phyloP scores from a whole-genome alignment of 768 basidiomycete genomes.

The Russula vinacea region DNA sequence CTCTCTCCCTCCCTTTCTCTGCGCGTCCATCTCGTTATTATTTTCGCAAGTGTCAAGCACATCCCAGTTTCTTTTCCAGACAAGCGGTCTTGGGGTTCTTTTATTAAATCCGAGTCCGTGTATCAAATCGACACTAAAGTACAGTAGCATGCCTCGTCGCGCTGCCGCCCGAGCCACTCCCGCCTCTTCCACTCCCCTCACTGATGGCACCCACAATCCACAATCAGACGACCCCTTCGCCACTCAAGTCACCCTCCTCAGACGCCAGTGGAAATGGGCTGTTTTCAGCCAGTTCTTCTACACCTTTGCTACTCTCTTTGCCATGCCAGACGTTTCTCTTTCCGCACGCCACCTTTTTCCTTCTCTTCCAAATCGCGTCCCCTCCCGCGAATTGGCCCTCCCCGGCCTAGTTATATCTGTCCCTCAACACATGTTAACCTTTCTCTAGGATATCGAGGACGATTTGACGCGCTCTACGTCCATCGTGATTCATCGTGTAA shows the following conservation, averaged over 20 bases:
- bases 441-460: slow-evolving; percentile 67
- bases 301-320: slow-evolving; percentile 73
- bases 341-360: slow-evolving; percentile 43
- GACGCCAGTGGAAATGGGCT: slow-evolving; percentile 90
- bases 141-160: slow-evolving; percentile 40
- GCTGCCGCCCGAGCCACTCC: slow-evolving; percentile 31
- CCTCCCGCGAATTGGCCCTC: slow-evolving; percentile 2
- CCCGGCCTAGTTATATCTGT: slow-evolving; percentile 14
- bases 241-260: slow-evolving; percentile 49
- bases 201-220: slow-evolving; percentile 14
- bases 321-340: slow-evolving; percentile 66
- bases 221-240: slow-evolving; percentile 31
- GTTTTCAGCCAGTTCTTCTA: slow-evolving; percentile 87
- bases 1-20: slow-evolving; percentile 3
- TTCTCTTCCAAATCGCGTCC: slow-evolving; percentile 7
- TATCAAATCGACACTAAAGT: slow-evolving; percentile 34
- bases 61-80: neutral
- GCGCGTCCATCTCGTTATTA: slow-evolving; percentile 6
- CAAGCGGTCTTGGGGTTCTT: neutral
- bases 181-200: slow-evolving; percentile 27
- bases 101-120: slow-evolving; percentile 35
- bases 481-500: slow-evolving; percentile 64
- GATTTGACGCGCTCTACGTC: slow-evolving; percentile 63
- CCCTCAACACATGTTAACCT: slow-evolving; percentile 19
- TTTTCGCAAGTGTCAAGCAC: neutral